Base-by-base conservation (phyloP, 257 asterid genomes). In the Ilex asprella region DNA sequence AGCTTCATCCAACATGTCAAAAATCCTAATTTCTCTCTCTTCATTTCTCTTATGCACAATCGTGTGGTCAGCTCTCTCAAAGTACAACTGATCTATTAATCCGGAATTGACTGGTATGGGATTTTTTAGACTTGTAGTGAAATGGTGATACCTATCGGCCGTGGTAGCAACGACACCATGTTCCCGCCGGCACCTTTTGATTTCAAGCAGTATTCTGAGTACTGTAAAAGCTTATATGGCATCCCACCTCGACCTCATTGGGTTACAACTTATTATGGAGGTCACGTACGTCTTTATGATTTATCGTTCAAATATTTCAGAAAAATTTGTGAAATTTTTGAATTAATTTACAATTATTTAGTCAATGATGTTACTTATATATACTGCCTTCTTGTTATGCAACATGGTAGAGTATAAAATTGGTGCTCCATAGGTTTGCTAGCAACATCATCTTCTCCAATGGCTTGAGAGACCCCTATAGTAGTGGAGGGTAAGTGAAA, bases 361-460 rank as follows among this genome's bases (percentile, higher is more conserved):
- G 41, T 35, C 5, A 35, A 3, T 35, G 41, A 8, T 35, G 41
- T 35, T 1, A 4, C 3, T 32, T 15, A 10, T 3, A n/a, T 12
- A 16, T 31, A 12, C 7, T 35, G 49, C 9, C 1, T 60, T 0
- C 14, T 15, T 12, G 16, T 11, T 13, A 27, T 16, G 47, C 2
- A 21, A 46, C 30, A 55, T 55, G 61, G 57, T 72, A 79, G 84
- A 81, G 76, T 68, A 79, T 79, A 54, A 79, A 70, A 68, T 64
- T 79, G 69, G 56, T 70, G 62, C 75, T 79, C 30, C 63, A 32
- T 9, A 71, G 64, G 55, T 79, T 70, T 59, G 84, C 61, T 2
- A 79, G 84, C 75, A 76, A 79, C 68, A 73, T 79, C 39, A 79
- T 79, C 52, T 79, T 79, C 77, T 79, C 84, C 44, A 79, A 79